phyloP scores from a whole-genome alignment of 225 moss, liverwort and hornwort species.

The Pseudoscleropodium purum region DNA sequence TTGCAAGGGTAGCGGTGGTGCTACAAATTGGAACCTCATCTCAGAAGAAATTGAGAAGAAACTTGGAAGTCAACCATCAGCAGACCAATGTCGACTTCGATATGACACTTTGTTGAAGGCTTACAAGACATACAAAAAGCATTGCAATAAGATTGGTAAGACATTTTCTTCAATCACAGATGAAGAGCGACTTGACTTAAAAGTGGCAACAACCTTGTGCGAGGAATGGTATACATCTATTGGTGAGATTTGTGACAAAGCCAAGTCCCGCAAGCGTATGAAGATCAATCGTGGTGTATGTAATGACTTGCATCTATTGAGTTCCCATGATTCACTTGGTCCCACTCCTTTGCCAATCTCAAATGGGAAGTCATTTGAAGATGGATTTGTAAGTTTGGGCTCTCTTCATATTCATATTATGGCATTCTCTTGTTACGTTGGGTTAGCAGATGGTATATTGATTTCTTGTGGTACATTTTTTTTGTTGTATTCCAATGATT shows the following conservation, averaged over 20 bases:
- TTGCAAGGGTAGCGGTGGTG: neutral
- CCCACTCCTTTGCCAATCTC: neutral
- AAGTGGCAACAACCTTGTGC: neutral
- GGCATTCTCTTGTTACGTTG: neutral
- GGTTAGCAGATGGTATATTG: neutral
- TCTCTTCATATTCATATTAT: neutral
- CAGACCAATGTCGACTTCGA: neutral
- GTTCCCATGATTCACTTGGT: neutral
- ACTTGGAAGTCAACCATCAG: neutral
- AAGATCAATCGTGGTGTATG: neutral
- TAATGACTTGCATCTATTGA: neutral
- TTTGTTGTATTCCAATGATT: neutral
- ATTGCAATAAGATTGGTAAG: neutral
- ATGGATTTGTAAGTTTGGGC: neutral
- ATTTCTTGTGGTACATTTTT: neutral
- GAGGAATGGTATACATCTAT: neutral
- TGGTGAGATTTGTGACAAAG: neutral
- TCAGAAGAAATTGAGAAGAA: neutral
- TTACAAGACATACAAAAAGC: neutral
- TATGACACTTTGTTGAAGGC: neutral
- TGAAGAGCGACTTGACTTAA: neutral
- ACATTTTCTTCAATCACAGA: accelerated
- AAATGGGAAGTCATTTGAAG: neutral
- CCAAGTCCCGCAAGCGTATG: neutral
- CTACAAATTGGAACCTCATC: neutral